phyloP scores from a whole-genome alignment of 2,329 filamentous ascomycete species.

The Pseudogymnoascus verrucosus region DNA sequence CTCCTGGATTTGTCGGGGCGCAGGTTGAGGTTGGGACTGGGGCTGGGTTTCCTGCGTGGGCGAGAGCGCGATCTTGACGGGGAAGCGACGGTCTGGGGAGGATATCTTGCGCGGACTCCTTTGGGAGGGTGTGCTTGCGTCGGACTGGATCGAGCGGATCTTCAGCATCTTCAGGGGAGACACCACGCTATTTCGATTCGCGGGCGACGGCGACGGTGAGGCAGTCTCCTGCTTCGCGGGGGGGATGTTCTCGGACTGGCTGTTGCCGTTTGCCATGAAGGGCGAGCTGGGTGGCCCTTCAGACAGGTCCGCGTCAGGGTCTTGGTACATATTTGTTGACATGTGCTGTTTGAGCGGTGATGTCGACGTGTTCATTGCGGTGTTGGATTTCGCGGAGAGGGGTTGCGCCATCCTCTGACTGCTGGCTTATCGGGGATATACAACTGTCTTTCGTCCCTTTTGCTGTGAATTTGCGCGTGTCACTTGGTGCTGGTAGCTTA shows the following conservation, averaged over 20 bases:
- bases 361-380: conserved; percentile 5
- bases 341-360: conserved; percentile 2
- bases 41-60: conserved; percentile 13
- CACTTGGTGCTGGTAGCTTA: neutral
- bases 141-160: conserved; percentile 20
- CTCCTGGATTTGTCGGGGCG: conserved; percentile 12
- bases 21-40: conserved; percentile 12
- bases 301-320: conserved; percentile 15
- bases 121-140: conserved; percentile 18
- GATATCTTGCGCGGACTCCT: conserved; percentile 40
- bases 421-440: neutral
- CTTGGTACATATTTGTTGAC: neutral
- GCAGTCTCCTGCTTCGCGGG: conserved; percentile 20
- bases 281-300: conserved; percentile 26
- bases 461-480: neutral
- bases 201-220: conserved; percentile 19
- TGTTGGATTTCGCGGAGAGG: neutral
- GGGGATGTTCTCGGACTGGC: conserved; percentile 24
- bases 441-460: neutral
- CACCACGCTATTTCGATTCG: conserved; percentile 18
- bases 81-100: conserved; percentile 50
- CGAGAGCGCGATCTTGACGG: conserved; percentile 42
- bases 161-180: conserved; percentile 26
- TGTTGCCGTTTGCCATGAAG: conserved; percentile 22
- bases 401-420: neutral